Evolutionary conservation across 495 filamentous ascomycete genomes (phyloP).

Genomic region (Hypomontagnella submonticulosa): DNA sequence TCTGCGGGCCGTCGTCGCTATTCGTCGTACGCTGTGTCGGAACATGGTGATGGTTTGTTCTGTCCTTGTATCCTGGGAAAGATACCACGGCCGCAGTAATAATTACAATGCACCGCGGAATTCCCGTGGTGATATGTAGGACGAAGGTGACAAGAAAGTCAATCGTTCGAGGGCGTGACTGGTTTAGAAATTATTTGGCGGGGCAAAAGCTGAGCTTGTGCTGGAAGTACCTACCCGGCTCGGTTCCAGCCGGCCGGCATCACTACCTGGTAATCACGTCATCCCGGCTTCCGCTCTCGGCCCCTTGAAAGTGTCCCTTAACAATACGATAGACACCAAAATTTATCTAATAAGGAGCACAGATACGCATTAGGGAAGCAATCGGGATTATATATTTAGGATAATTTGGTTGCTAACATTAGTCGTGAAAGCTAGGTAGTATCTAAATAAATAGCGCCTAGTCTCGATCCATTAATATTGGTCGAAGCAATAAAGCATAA

Average conservation of each 20-base stretch:
- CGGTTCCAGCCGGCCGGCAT: conserved; percentile 35
- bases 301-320: no score
- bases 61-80: background rate
- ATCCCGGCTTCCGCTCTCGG: conserved; percentile 42
- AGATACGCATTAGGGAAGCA: no score
- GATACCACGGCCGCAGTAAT: background rate
- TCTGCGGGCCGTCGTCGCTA: conserved; percentile 61
- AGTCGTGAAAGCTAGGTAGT: conserved; percentile 4
- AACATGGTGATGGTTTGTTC: conserved; percentile 55
- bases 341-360: no score
- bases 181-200: conserved; percentile 32
- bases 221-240: background rate
- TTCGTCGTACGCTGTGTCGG: conserved; percentile 61
- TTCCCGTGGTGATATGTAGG: conserved; percentile 7
- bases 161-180: background rate
- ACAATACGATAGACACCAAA: no score
- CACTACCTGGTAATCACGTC: conserved; percentile 38
- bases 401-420: conserved; percentile 4
- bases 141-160: background rate
- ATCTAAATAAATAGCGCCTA: background rate
- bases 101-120: no score
- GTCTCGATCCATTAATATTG: background rate
- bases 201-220: conserved; percentile 3
- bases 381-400: no score
- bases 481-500: conserved; percentile 1